Evolutionary conservation across 352 stramenopile genomes (phyloP), one percentile per base, ranked within the genome.

Genomic region (Phytopythium vexans): DNA sequence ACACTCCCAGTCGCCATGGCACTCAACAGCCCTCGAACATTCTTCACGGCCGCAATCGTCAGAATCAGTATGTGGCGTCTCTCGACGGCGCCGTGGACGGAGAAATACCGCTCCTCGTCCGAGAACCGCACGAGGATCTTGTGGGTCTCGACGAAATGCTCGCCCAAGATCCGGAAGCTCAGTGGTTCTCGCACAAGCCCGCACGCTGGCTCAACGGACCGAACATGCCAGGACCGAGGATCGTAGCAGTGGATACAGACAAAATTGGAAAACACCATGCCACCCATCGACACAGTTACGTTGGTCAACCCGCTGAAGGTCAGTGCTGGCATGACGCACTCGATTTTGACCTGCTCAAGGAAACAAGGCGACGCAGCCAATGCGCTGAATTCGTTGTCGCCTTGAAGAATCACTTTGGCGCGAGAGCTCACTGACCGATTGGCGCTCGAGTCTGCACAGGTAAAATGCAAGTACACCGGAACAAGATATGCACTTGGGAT

Each of bases 181-280:
- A 75, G 36, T 1, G 53, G 40, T 39, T 66, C 55, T 2, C 62
- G 38, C 0, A 81, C 57, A 16, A 88, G 66, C 0, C 74, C 72
- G 46, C 74, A 86, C 0, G 77, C 58, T 46, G 77, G 79, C 38
- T 72, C 52, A 10, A 89, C 27, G 0, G 56, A 49, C 10, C 52
- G 59, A 34, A 89, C 75, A 11, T 54, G 53, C 75, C 75, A 88
- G 9, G 61, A 62, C 7, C 75, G 66, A 14, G 80, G 77, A 41
- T 91, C 75, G 45, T 91, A 91, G 60, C 75, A 88, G n/a, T 88
- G 71, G 21, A 87, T 64, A 14, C 60, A 80, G 11, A 91, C 67
- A 12, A 65, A 58, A 42, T 91, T 91, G 0, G 80, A 91, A 42
- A 89, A 88, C 4, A 62, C 55, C 6, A 86, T 61, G 6, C 72